phyloP scores from a whole-genome alignment of 2,329 filamentous ascomycete genomes.

The Fusarium haematococcum region DNA sequence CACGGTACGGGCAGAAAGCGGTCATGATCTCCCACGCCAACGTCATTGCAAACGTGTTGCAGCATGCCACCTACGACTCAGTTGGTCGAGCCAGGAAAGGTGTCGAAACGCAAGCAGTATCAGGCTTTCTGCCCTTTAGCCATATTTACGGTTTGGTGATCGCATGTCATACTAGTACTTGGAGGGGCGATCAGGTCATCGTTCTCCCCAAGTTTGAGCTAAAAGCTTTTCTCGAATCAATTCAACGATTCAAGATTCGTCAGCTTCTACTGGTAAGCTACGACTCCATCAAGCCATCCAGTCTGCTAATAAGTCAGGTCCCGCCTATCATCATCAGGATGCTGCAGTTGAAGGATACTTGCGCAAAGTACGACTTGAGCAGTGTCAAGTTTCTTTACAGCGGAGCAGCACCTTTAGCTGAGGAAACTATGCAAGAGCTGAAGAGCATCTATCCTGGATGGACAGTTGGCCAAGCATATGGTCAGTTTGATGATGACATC shows the following conservation, averaged over 20 bases:
- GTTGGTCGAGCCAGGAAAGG: not conserved
- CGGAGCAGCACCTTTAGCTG: conserved; percentile 75
- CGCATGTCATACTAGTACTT: conserved; percentile 70
- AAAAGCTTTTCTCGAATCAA: conserved; percentile 67
- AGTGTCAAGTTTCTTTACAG: conserved; percentile 4
- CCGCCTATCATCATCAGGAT: conserved; percentile 64
- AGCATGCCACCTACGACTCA: not conserved
- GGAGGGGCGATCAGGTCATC: conserved; percentile 73
- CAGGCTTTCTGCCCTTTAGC: conserved; percentile 79
- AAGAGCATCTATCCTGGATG: not conserved
- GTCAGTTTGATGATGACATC: not conserved
- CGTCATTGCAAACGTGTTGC: not conserved
- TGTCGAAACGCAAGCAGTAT: conserved; percentile 22
- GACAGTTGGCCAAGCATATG: conserved; percentile 56
- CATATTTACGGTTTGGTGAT: conserved; percentile 84
- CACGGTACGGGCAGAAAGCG: not conserved
- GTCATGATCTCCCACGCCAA: not conserved
- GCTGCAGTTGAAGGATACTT: not conserved
- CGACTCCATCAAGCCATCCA: not conserved
- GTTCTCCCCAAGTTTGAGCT: conserved; percentile 82
- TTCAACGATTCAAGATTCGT: conserved; percentile 76
- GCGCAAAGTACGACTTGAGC: conserved; percentile 5
- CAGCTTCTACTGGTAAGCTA: conserved; percentile 64
- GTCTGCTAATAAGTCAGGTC: not conserved
- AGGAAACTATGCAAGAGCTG: conserved; percentile 69